Percentiles rank a stretch among this genome's conserved stretches.
Evolutionary conservation across 768 basidiomycete species (phyloP).

Genomic region (Rhodotorula taiwanensis): DNA sequence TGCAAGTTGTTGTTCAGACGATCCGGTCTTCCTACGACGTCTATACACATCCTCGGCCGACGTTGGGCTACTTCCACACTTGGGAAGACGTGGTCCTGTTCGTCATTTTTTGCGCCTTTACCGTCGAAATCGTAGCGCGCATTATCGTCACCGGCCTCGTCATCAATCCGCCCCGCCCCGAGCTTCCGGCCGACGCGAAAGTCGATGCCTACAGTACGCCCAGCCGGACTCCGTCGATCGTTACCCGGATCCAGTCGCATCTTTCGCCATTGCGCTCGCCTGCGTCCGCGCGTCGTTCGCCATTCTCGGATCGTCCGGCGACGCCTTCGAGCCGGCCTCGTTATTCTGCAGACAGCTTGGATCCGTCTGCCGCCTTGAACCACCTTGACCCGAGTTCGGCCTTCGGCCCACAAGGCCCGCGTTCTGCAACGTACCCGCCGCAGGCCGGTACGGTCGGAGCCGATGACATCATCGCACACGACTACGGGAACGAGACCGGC

Average conservation of each 20-base stretch:
- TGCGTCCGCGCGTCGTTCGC: too few species aligned
- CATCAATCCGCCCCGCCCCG: conserved; percentile 51
- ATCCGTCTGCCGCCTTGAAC: conserved; percentile 47
- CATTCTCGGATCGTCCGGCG: too few species aligned
- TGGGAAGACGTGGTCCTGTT: conserved; percentile 92
- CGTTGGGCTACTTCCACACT: conserved; percentile 66
- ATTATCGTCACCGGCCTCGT: conserved; percentile 84
- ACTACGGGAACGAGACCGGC: too few species aligned
- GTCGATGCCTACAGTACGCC: conserved; percentile 24
- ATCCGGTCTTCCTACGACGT: conserved; percentile 65
- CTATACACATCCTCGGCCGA: conserved; percentile 44
- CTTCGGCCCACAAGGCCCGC: too few species aligned
- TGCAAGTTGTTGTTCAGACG: conserved; percentile 73
- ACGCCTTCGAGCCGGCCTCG: too few species aligned
- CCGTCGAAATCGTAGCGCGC: conserved; percentile 76
- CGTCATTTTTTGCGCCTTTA: conserved; percentile 73
- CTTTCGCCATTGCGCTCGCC: conserved; percentile 37
- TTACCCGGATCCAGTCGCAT: conserved; percentile 6
- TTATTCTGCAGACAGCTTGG: too few species aligned
- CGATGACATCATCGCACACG: too few species aligned
- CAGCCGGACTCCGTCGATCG: conserved; percentile 21
- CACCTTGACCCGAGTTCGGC: conserved; percentile 2
- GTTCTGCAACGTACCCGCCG: background rate
- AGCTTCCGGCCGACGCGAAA: conserved; percentile 31
- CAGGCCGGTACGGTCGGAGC: too few species aligned